Evolutionary conservation across 2,329 filamentous ascomycete genomes (phyloP).

Genomic region (Pochonia chlamydosporia): DNA sequence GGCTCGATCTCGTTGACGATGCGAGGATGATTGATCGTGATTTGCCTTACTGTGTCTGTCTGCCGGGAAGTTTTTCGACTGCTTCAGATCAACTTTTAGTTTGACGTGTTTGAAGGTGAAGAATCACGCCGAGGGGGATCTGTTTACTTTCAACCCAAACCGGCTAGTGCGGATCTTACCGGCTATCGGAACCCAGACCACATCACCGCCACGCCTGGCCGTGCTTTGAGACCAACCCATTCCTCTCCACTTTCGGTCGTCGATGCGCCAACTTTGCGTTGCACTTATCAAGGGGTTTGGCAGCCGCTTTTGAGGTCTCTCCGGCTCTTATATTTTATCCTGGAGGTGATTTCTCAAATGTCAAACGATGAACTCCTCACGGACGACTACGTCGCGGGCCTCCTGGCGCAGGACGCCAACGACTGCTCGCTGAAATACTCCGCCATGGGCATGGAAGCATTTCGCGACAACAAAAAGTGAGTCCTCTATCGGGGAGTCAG

Average conservation of each 20-base stretch:
- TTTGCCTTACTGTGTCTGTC: background rate
- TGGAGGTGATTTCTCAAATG: constrained; percentile 21
- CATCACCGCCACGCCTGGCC: background rate
- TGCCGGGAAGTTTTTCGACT: too few relatives aligned
- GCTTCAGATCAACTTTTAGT: background rate
- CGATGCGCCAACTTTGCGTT: background rate
- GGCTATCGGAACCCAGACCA: background rate
- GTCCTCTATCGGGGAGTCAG: constrained; percentile 8
- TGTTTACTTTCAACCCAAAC: constrained; percentile 11
- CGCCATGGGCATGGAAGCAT: constrained; percentile 60
- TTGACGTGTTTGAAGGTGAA: background rate
- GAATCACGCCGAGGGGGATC: background rate
- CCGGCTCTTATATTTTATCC: background rate
- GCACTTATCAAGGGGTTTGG: background rate
- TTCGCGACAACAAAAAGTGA: constrained; percentile 43
- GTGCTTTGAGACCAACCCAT: background rate
- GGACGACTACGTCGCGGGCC: constrained; percentile 72
- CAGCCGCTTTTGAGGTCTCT: too few relatives aligned
- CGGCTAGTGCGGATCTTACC: constrained; percentile 7
- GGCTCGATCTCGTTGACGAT: background rate
- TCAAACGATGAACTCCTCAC: constrained; percentile 48
- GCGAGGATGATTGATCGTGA: background rate
- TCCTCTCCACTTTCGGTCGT: background rate
- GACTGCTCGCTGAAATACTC: constrained; percentile 70
- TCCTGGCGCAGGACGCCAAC: constrained; percentile 76